Evolutionary conservation across 352 stramenopile species (phyloP).

Genomic region (Globisporangium parvum): DNA sequence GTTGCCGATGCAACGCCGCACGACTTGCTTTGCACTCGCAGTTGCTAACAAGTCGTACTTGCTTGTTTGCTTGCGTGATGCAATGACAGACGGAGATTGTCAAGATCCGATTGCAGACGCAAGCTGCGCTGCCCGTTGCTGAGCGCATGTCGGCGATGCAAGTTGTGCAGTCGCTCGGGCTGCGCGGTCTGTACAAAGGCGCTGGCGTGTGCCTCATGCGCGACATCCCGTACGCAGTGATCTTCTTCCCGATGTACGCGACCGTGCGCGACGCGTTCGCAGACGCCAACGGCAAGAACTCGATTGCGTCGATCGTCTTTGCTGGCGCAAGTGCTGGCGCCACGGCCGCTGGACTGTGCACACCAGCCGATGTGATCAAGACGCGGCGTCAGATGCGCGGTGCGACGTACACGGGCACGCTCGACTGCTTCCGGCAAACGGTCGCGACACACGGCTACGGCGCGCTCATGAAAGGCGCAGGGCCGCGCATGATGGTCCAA

Average conservation of each 20-base stretch:
- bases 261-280: conserved; percentile 44
- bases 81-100: conserved; percentile 80
- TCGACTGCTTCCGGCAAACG: conserved; percentile 81
- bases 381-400: conserved; percentile 79
- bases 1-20: too few species aligned
- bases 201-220: conserved; percentile 83
- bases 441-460: conserved; percentile 66
- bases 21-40: conserved; percentile 1
- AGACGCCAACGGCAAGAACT: conserved; percentile 47
- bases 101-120: conserved; percentile 90
- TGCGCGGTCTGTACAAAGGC: conserved; percentile 83
- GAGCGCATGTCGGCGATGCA: conserved; percentile 53
- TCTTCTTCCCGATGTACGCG: conserved; percentile 92
- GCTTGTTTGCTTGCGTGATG: conserved; percentile 5
- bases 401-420: conserved; percentile 72
- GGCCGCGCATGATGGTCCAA: conserved; percentile 85
- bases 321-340: conserved; percentile 59
- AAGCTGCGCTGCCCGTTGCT: conserved; percentile 55
- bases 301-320: conserved; percentile 52
- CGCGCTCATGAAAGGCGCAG: conserved; percentile 82
- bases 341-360: conserved; percentile 51
- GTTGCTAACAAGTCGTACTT: conserved; percentile 3
- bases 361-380: conserved; percentile 87
- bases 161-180: conserved; percentile 63
- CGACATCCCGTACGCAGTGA: conserved; percentile 90